These are phyloP conservation scores for Microthlaspi erraticum DNA, from an alignment of 345 rosid genomes.

Conservation along the genomic window DNA sequence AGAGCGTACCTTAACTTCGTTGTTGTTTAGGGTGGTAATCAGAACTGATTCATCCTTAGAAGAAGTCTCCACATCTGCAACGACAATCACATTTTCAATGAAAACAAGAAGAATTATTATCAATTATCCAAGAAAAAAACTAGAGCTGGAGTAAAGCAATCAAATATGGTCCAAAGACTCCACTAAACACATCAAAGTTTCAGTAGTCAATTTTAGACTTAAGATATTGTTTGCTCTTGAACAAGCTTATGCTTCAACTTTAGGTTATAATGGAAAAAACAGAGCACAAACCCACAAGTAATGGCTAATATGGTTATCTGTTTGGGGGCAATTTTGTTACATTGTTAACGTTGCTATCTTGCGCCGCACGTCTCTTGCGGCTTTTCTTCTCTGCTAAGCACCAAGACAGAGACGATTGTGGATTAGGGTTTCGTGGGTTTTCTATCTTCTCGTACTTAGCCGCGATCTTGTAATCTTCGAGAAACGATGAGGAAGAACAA, in stretches of 20 bases:
- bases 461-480: background rate
- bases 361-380: constrained; percentile 8
- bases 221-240: background rate
- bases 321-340: constrained; percentile 1
- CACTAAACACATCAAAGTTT: background rate
- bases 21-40: constrained; percentile 38
- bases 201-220: background rate
- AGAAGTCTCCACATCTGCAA: constrained; percentile 53
- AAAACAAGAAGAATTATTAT: constrained; percentile 14
- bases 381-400: background rate
- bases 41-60: constrained; percentile 57
- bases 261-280: background rate
- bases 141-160: background rate
- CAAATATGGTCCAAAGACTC: background rate
- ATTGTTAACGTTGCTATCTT: background rate
- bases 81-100: background rate
- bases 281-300: background rate
- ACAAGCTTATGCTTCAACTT: constrained; percentile 1
- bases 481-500: background rate
- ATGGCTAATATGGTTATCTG: background rate
- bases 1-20: constrained; percentile 39
- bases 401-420: background rate
- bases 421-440: background rate
- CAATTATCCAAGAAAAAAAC: background rate
- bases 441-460: background rate